These are phyloP conservation scores for Rhipidocladum racemiflorum DNA, from an alignment of 176 grass and related monocot genomes.

Conservation along the genomic window DNA sequence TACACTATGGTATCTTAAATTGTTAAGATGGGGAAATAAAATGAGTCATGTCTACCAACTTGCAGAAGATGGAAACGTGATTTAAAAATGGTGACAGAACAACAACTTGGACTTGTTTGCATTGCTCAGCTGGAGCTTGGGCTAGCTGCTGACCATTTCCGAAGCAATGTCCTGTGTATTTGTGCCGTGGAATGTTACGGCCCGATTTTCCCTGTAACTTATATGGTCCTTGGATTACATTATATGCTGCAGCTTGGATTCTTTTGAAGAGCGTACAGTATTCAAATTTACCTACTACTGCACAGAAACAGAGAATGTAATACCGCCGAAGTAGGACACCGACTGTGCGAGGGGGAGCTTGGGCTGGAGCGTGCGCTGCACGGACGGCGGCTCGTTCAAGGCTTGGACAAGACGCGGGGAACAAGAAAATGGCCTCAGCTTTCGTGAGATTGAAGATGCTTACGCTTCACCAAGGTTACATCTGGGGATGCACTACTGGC, in stretches of 20 bases:
- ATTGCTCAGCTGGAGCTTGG: background rate
- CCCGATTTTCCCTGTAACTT: background rate
- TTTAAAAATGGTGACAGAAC: background rate
- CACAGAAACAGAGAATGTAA: background rate
- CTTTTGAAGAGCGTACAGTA: background rate
- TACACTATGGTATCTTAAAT: background rate
- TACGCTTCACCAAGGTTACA: background rate
- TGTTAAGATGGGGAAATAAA: background rate
- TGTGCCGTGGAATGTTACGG: conserved; percentile 8
- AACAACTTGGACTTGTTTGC: background rate
- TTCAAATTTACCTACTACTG: background rate
- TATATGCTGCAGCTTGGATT: background rate
- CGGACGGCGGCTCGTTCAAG: too few relatives aligned
- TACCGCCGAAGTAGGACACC: background rate
- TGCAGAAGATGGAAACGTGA: background rate
- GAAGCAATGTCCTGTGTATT: background rate
- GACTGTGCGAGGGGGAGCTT: too few relatives aligned
- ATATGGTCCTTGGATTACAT: background rate
- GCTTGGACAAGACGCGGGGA: background rate
- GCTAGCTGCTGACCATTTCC: background rate
- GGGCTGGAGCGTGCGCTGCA: too few relatives aligned
- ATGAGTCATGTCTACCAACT: background rate
- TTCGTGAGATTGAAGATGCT: background rate
- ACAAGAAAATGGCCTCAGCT: conserved; percentile 28
- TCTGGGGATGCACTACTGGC: conserved; percentile 8